Base-by-base conservation (phyloP, 148 eudicot species). In the Cornus controversa region DNA sequence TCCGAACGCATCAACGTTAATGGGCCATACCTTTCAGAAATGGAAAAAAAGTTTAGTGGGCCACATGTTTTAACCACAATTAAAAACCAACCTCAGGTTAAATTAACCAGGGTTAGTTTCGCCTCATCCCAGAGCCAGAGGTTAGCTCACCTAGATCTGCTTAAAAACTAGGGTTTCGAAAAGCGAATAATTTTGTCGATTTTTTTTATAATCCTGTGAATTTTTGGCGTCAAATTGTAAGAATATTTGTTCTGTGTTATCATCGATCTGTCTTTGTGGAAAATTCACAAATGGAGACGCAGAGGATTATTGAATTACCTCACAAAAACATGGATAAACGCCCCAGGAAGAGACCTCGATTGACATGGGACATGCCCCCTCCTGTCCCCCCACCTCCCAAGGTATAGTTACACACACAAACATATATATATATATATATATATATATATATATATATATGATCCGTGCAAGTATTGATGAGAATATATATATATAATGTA, bases 281-380 rank as follows among this genome's bases (percentile, higher is more conserved):
- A 18, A 22, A 63, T 78, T 42, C 2, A 34, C 23, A 37, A 73
- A 90, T 87, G 93, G 91, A 88, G 85, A 90, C 89, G 70, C 89
- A 90, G 78, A 77, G 82, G 68, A 79, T 87, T 28, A 78, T 78
- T n/a, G 93, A 90, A 34, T 84, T 86, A 54, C 87, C 85, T n/a
- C 91, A 79, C 42, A 80, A 78, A 24, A 84, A 84, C 64, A 83
- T 88, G 85, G 93, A 90, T 71, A 86, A 86, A 27, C 83, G 93
- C 8, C 93, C 93, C 10, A 84, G 88, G 58, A 90, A 90, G 79
- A 84, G 90, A 65, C 85, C 91, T 75, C 89, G 93, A 34, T 81
- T 90, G 79, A 75, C 89, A 2, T 90, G 93, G 91, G 93, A 90
- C 75, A 77, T 86, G 68, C 79, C 84, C 23, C 84, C 85, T 60